Base-by-base conservation (phyloP, 768 basidiomycete species). In the Cystofilobasidium ferigula region DNA sequence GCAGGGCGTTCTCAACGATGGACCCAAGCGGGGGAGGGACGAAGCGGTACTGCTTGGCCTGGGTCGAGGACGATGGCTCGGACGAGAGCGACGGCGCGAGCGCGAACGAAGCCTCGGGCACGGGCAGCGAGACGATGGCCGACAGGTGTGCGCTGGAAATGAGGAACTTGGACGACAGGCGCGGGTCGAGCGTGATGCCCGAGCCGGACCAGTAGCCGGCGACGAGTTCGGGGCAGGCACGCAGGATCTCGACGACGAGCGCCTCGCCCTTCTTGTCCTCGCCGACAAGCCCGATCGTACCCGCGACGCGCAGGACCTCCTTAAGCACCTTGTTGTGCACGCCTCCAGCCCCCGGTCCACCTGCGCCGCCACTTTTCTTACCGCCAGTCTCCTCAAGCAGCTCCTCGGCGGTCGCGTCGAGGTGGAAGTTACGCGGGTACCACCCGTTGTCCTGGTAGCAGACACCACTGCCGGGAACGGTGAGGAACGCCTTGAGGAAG, bases 401-500 rank as follows among this genome's bases (percentile, higher is more conserved):
- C 30, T 76, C 78, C 12, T 79, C 75, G 2, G 69, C 61, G 0
- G 69, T 61, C 36, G 65, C 64, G n/a, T 76, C 75, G 0, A 76
- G 76, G 13, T 80, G 80, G 1, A 70, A 66, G 68, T 86, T 85
- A 2, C 88, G 84, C 4, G 84, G 84, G 71, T 95, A 97, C 92
- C 92, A 97, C 2, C 92, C 92, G 10, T 83, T 81, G 71, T 93
- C 89, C 60, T 79, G 83, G 77, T 94, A 95, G 72, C 92, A 97
- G 18, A 95, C 80, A 0, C 92, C 92, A 16, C 79, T 77, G 0
- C 92, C 91, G 0, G 89, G 87, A 30, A 82, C 83, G 0, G 88
- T 86, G 71, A 86, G 88, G 35, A 90, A 83, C 1, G 86, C 86
- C 32, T 93, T 81, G 14, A 95, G 77, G 75, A 95, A 97, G 71